Percentiles rank a stretch among this genome's conserved stretches.
These are phyloP conservation scores for Paxillus involutus DNA, from an alignment of 768 basidiomycete genomes.

Conservation along the genomic window DNA sequence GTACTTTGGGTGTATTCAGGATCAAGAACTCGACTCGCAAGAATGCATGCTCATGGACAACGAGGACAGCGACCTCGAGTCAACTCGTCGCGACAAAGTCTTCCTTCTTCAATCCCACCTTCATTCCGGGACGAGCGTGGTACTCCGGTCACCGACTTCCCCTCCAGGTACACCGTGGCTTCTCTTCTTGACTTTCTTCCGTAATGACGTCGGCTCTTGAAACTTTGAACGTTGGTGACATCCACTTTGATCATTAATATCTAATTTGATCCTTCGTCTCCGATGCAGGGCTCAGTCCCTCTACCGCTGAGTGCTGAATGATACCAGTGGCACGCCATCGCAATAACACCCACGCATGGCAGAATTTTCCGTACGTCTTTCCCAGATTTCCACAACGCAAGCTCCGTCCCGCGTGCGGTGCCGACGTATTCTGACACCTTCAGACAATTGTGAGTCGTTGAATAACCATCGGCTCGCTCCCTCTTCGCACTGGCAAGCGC, in stretches of 20 bases:
- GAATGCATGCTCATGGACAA: background rate
- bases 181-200: background rate
- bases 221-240: no score
- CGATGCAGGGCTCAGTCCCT: background rate
- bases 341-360: slow-evolving; percentile 5
- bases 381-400: slow-evolving; percentile 2
- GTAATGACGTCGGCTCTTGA: background rate
- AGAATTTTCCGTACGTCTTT: background rate
- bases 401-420: background rate
- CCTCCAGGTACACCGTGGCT: background rate
- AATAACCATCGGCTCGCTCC: no score
- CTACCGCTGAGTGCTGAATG: no score
- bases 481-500: no score
- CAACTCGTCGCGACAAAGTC: background rate
- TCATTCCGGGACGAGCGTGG: slow-evolving; percentile 1
- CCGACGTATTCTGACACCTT: background rate
- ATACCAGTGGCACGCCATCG: background rate
- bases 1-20: no score
- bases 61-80: background rate
- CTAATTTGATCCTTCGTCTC: no score
- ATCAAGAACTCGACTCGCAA: no score
- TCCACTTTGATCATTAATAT: no score
- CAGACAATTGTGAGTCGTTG: background rate
- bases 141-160: no score
- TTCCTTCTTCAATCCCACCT: slow-evolving; percentile 7